Conservation (phyloP, 768 basidiomycete species). For the Lactifluus rugatus region DNA sequence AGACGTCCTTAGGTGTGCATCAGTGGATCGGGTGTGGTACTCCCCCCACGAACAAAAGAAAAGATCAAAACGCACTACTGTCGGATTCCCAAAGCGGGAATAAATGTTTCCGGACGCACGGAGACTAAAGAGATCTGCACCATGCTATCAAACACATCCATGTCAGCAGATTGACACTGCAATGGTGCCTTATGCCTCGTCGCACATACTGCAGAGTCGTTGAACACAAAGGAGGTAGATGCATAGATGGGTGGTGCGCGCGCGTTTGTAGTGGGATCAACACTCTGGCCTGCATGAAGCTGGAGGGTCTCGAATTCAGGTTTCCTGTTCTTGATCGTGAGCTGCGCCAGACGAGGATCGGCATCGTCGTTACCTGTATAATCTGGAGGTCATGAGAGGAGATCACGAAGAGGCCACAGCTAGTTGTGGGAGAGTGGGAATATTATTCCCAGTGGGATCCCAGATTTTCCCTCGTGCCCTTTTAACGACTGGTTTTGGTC, state of each 20-base stretch:
- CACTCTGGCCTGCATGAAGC: conserved; percentile 63
- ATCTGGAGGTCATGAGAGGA: background rate
- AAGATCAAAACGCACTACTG: conserved; percentile 35
- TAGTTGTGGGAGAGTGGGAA: too few species aligned
- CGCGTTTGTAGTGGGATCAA: conserved; percentile 57
- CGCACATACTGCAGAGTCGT: conserved; percentile 49
- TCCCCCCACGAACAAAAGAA: background rate
- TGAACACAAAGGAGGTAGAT: conserved; percentile 62
- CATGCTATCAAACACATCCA: conserved; percentile 38
- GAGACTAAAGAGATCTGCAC: conserved; percentile 62
- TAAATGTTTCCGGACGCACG: conserved; percentile 54
- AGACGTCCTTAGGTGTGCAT: conserved; percentile 44
- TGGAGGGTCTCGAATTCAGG: conserved; percentile 33
- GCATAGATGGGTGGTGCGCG: conserved; percentile 28
- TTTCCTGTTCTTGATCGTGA: conserved; percentile 22
- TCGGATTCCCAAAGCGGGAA: conserved; percentile 60
- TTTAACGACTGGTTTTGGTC: too few species aligned
- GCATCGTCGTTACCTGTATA: background rate
- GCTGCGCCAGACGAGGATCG: background rate
- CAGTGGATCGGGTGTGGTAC: background rate
- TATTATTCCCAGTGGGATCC: too few species aligned
- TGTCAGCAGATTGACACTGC: too few species aligned
- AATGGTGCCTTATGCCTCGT: too few species aligned
- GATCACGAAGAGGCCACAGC: background rate
- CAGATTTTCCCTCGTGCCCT: too few species aligned